These are phyloP conservation scores for Cotoneaster glaucophyllus DNA, from an alignment of 306 rosid species.

Conservation along the genomic window DNA sequence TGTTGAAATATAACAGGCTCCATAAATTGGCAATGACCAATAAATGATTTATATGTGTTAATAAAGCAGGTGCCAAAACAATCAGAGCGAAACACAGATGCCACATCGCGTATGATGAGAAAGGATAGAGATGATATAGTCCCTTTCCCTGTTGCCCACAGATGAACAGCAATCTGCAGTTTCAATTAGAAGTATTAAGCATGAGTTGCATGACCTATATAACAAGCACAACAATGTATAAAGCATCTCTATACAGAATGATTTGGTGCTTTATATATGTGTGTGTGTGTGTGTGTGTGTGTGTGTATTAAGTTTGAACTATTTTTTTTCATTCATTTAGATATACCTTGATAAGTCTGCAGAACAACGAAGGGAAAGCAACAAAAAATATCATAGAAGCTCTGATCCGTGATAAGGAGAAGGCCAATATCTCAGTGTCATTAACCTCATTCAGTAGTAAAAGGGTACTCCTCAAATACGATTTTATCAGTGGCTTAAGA, in stretches of 20 bases:
- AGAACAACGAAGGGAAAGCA: slow-evolving; percentile 62
- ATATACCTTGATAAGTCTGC: slow-evolving; percentile 64
- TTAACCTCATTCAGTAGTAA: slow-evolving; percentile 66
- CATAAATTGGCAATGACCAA: slow-evolving; percentile 54
- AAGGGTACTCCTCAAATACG: slow-evolving; percentile 68
- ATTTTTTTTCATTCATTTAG: slow-evolving; percentile 1
- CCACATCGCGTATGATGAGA: slow-evolving; percentile 56
- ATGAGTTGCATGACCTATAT: slow-evolving; percentile 7
- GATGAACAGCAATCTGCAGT: slow-evolving; percentile 70
- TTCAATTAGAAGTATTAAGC: slow-evolving; percentile 18
- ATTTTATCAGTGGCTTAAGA: slow-evolving; percentile 59
- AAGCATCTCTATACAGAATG: background rate
- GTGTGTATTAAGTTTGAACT: background rate
- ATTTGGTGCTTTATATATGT: background rate
- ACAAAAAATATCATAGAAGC: slow-evolving; percentile 48
- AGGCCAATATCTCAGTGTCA: slow-evolving; percentile 63
- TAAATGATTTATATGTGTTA: slow-evolving; percentile 62
- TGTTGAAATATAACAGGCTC: slow-evolving; percentile 50
- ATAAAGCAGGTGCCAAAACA: slow-evolving; percentile 73
- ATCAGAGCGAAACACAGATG: slow-evolving; percentile 46
- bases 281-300: too few relatives aligned
- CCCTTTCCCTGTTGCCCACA: slow-evolving; percentile 83
- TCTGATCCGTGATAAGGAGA: slow-evolving; percentile 59
- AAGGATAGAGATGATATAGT: slow-evolving; percentile 61
- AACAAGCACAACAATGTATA: background rate